Evolutionary conservation across 225 moss, liverwort and hornwort genomes (phyloP).

Genomic region (Straminergon stramineum): DNA sequence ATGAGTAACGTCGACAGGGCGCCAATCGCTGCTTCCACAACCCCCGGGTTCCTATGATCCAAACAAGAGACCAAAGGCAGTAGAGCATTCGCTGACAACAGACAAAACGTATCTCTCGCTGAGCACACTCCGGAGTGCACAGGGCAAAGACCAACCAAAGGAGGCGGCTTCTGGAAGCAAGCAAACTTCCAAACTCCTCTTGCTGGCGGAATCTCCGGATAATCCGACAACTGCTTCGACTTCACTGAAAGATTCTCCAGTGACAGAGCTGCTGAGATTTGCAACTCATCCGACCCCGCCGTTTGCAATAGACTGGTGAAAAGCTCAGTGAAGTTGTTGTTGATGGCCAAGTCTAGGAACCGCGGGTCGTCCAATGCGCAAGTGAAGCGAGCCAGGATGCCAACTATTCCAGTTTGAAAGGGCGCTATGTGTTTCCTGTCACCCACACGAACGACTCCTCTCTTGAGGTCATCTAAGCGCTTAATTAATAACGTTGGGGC

Average conservation of each 20-base stretch:
- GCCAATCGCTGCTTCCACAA: conserved; percentile 54
- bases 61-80: conserved; percentile 44
- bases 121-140: conserved; percentile 54
- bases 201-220: conserved; percentile 16
- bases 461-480: conserved; percentile 59
- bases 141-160: conserved; percentile 23
- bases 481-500: conserved; percentile 46
- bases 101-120: conserved; percentile 26
- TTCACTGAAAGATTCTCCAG: conserved; percentile 43
- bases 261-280: conserved; percentile 67
- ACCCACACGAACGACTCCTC: conserved; percentile 63
- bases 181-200: conserved; percentile 15
- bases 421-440: conserved; percentile 56
- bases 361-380: conserved; percentile 54
- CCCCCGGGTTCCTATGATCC: conserved; percentile 34
- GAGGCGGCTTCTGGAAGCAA: conserved; percentile 19
- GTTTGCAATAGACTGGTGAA: conserved; percentile 66
- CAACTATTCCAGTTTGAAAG: conserved; percentile 80
- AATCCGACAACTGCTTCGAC: conserved; percentile 41
- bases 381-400: conserved; percentile 75
- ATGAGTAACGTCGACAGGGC: conserved; percentile 54
- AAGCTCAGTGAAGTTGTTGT: conserved; percentile 44
- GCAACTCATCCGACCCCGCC: conserved; percentile 61
- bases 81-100: conserved; percentile 35
- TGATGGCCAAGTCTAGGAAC: conserved; percentile 32